phyloP scores from a whole-genome alignment of 352 stramenopile species.

The Phytophthora kernoviae region DNA sequence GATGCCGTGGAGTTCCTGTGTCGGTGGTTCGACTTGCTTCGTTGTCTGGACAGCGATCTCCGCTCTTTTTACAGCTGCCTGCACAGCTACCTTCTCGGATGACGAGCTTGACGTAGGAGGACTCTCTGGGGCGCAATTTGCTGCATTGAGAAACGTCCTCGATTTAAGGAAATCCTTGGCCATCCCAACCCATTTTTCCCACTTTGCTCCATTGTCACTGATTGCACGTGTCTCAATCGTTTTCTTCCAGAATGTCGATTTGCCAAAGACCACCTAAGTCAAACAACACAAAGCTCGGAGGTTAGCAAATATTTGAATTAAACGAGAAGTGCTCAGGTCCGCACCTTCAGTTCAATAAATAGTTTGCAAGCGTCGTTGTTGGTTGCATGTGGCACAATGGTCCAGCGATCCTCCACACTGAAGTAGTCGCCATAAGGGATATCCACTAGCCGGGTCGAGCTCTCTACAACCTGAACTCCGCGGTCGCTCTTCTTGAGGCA shows the following conservation, averaged over 20 bases:
- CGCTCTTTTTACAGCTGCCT: constrained; percentile 19
- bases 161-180: constrained; percentile 57
- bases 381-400: constrained; percentile 54
- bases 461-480: constrained; percentile 63
- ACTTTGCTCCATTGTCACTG: constrained; percentile 77
- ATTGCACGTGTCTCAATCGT: constrained; percentile 78
- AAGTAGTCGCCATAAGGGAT: constrained; percentile 91
- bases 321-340: not conserved
- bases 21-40: constrained; percentile 21
- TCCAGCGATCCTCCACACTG: constrained; percentile 85
- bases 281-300: not conserved
- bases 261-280: constrained; percentile 70
- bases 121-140: constrained; percentile 12
- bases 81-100: constrained; percentile 19
- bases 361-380: constrained; percentile 57
- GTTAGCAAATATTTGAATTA: constrained; percentile 4
- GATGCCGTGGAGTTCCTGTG: constrained; percentile 20
- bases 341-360: constrained; percentile 78
- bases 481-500: constrained; percentile 54
- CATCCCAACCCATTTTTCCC: constrained; percentile 67
- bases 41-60: constrained; percentile 13
- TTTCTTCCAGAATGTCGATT: constrained; percentile 87
- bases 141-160: constrained; percentile 10
- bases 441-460: constrained; percentile 78
- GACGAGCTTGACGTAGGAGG: constrained; percentile 23